phyloP scores from a whole-genome alignment of 169 alveolate genomes.

The Besnoitia besnoiti region DNA sequence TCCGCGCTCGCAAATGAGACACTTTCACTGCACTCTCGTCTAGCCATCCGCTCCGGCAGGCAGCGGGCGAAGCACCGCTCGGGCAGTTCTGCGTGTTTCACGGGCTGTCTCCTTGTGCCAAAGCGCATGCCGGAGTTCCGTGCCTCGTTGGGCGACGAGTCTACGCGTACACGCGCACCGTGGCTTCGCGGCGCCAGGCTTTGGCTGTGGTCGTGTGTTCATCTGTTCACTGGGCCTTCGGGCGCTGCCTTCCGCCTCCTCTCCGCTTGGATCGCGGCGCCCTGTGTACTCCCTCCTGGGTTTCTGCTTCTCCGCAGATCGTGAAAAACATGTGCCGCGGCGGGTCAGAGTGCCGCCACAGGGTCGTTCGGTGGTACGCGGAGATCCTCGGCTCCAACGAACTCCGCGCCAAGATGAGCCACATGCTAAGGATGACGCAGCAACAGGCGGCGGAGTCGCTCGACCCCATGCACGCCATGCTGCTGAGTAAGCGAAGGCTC shows the following conservation, averaged over 20 bases:
- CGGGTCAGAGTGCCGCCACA: constrained; percentile 38
- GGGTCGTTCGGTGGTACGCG: constrained; percentile 60
- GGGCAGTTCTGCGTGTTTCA: no score
- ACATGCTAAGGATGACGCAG: constrained; percentile 41
- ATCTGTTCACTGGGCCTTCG: neutral
- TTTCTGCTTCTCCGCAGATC: constrained; percentile 26
- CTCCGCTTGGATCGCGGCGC: neutral
- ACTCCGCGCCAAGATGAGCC: constrained; percentile 49
- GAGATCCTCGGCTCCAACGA: constrained; percentile 48
- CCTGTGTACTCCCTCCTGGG: neutral
- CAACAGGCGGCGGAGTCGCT: constrained; percentile 51
- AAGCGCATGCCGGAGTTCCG: no score
- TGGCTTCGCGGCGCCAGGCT: no score
- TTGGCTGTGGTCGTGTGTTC: no score
- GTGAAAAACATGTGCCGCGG: constrained; percentile 48
- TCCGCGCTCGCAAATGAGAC: neutral
- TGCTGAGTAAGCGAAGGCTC: constrained; percentile 34
- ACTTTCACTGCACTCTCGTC: no score
- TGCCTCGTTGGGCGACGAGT: no score
- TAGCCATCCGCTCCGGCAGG: no score
- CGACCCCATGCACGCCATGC: constrained; percentile 58
- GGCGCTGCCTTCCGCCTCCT: neutral
- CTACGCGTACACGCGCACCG: no score
- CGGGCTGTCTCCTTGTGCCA: no score
- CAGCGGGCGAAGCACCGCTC: no score